Base-by-base conservation (phyloP, 805 yeast species). In the Yamadazyma endophytica region DNA sequence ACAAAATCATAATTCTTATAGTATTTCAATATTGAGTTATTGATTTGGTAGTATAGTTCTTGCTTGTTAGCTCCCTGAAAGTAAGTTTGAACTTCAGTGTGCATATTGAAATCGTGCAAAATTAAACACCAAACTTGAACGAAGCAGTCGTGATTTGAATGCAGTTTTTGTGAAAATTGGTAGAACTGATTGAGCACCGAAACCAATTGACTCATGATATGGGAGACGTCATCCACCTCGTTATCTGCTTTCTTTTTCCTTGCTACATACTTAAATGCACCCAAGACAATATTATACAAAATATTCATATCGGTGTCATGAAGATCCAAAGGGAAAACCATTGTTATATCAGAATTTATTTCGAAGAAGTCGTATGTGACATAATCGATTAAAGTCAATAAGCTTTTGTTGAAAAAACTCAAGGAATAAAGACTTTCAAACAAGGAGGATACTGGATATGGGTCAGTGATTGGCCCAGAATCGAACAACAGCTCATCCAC, bases 281-380 rank as follows among this genome's bases (percentile, higher is more conserved):
- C 80, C 27, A 56, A 43, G 1, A 75, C 43, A 21, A 73, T 50
- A 8, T 58, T 49, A 14, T 75, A 41, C 12, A 74, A 26, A 15
- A 31, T 42, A 37, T n/a, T n/a, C n/a, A n/a, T n/a, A n/a, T n/a
- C n/a, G n/a, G n/a, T n/a, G n/a, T n/a, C n/a, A n/a, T n/a, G n/a
- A n/a, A n/a, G n/a, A n/a, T n/a, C n/a, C n/a, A n/a, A n/a, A n/a
- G n/a, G n/a, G n/a, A n/a, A n/a, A n/a, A n/a, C n/a, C n/a, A n/a
- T n/a, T n/a, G n/a, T n/a, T n/a, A n/a, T n/a, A n/a, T n/a, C n/a
- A n/a, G n/a, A n/a, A n/a, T n/a, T n/a, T n/a, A n/a, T n/a, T n/a
- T n/a, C n/a, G n/a, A n/a, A n/a, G n/a, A n/a, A n/a, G n/a, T n/a
- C n/a, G n/a, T n/a, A n/a, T n/a, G n/a, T n/a, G n/a, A n/a, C n/a